Evolutionary conservation across 148 eudicot species (phyloP).

Genomic region (Rhododendron kiyosumense): DNA sequence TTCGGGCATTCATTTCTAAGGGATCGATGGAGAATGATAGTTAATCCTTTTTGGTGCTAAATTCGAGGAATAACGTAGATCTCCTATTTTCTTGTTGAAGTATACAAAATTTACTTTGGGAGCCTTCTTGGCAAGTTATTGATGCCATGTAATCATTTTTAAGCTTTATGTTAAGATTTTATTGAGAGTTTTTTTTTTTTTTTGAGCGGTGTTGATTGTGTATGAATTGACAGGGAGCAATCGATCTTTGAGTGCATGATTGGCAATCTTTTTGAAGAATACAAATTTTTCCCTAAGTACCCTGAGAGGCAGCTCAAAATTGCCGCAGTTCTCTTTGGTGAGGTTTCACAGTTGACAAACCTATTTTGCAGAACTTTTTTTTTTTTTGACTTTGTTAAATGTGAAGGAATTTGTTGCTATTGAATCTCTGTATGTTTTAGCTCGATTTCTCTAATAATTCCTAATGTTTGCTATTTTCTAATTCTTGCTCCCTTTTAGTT

Average conservation of each 20-base stretch:
- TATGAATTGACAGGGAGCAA: slow-evolving; percentile 57
- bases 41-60: background rate
- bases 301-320: slow-evolving; percentile 89
- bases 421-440: background rate
- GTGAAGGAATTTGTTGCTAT: background rate
- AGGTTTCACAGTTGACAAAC: slow-evolving; percentile 9
- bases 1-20: background rate
- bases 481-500: background rate
- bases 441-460: background rate
- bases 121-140: background rate
- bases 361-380: background rate
- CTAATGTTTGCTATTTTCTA: background rate
- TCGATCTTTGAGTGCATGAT: slow-evolving; percentile 91
- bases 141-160: background rate
- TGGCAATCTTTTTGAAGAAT: slow-evolving; percentile 85
- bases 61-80: background rate
- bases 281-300: slow-evolving; percentile 83
- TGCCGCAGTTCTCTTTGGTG: slow-evolving; percentile 87
- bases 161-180: background rate
- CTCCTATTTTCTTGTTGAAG: background rate
- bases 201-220: background rate
- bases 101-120: background rate
- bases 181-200: too few species aligned
- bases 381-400: background rate
- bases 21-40: background rate